Evolutionary conservation across 1,284 basidiomycete genomes (phyloP).

Genomic region (Ustilago nuda): DNA sequence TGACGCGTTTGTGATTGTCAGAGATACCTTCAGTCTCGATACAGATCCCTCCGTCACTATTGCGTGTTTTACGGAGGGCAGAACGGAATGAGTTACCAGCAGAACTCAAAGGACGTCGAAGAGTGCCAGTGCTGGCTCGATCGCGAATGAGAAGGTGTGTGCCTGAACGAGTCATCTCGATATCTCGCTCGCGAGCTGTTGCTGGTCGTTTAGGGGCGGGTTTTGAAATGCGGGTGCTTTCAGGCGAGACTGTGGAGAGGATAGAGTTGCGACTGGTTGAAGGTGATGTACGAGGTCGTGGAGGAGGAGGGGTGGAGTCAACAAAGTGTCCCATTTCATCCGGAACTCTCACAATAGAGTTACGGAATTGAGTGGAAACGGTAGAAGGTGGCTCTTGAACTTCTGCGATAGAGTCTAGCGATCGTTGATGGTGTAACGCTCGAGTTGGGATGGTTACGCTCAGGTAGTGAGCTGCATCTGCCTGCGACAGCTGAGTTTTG

Average conservation of each 20-base stretch:
- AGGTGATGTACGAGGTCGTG: background rate
- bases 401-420: constrained; percentile 40
- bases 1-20: background rate
- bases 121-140: constrained; percentile 7
- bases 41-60: constrained; percentile 17
- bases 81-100: constrained; percentile 19
- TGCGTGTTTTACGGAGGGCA: constrained; percentile 14
- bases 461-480: background rate
- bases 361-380: background rate
- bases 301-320: background rate
- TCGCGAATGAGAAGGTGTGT: constrained; percentile 31
- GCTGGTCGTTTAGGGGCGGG: constrained; percentile 9
- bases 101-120: constrained; percentile 21
- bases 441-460: background rate
- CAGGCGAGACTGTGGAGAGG: background rate
- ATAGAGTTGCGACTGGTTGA: background rate
- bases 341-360: background rate
- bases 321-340: background rate
- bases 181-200: constrained; percentile 22
- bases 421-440: constrained; percentile 12
- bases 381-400: constrained; percentile 24
- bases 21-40: constrained; percentile 38
- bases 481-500: background rate
- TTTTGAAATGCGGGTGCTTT: background rate
- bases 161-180: constrained; percentile 40